phyloP scores from a whole-genome alignment of 305 asterid genomes.

The Rubia tinctorum region DNA sequence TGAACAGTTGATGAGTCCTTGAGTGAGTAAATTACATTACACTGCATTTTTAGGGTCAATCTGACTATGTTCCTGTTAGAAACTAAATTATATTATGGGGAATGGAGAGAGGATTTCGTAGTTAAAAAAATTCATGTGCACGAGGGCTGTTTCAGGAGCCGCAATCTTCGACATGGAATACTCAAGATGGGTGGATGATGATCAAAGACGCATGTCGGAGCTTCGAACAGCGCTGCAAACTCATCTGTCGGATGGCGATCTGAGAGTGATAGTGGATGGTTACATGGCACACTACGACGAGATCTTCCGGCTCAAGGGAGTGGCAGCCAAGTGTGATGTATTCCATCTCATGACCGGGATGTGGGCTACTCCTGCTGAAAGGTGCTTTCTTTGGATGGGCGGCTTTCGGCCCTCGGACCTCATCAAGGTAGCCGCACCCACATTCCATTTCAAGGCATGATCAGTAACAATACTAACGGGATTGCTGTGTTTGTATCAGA shows the following conservation, averaged over 20 bases:
- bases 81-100: too few species aligned
- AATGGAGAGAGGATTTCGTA: too few species aligned
- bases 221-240: conserved; percentile 78
- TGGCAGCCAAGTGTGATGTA: conserved; percentile 77
- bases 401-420: conserved; percentile 94
- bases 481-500: conserved; percentile 27
- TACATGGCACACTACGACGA: conserved; percentile 79
- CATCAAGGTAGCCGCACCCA: conserved; percentile 47
- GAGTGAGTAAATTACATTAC: too few species aligned
- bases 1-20: too few species aligned
- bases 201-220: conserved; percentile 74
- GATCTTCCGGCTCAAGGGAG: conserved; percentile 64
- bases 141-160: conserved; percentile 43
- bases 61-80: too few species aligned
- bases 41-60: too few species aligned
- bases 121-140: too few species aligned
- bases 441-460: too few species aligned
- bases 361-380: conserved; percentile 90
- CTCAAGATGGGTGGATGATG: conserved; percentile 90
- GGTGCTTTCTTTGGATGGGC: conserved; percentile 95
- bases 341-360: conserved; percentile 86
- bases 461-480: too few species aligned
- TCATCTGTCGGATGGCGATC: conserved; percentile 65
- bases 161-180: conserved; percentile 93
- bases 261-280: conserved; percentile 66